These are phyloP conservation scores for Fusarium mexicanum DNA, from an alignment of 2,329 filamentous ascomycete genomes.

Conservation along the genomic window DNA sequence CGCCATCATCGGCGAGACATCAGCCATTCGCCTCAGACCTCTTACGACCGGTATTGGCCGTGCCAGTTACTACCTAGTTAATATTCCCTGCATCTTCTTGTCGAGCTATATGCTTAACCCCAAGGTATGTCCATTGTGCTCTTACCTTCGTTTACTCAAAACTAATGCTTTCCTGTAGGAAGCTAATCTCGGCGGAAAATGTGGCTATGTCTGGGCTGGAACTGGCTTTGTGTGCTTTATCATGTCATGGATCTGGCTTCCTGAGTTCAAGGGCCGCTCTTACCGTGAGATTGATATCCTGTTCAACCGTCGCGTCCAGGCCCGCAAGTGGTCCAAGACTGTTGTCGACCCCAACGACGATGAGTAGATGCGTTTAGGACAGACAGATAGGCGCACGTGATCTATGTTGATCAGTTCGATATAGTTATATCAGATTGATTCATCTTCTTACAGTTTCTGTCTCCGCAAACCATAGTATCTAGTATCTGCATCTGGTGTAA, in stretches of 20 bases:
- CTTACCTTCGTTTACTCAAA: fast-evolving
- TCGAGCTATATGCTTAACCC: conserved; percentile 69
- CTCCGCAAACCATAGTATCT: not conserved
- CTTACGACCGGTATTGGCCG: conserved; percentile 72
- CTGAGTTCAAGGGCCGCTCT: not conserved
- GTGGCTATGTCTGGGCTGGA: not conserved
- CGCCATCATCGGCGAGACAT: conserved; percentile 75
- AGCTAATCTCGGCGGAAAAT: not conserved
- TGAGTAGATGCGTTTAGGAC: not conserved
- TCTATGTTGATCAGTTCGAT: not conserved
- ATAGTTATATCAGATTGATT: not conserved
- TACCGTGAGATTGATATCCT: not conserved
- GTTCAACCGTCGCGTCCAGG: not conserved
- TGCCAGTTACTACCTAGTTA: conserved; percentile 69
- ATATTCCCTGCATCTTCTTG: conserved; percentile 74
- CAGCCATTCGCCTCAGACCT: conserved; percentile 69
- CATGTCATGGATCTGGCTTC: not conserved
- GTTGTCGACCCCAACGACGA: not conserved
- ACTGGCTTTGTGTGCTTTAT: not conserved
- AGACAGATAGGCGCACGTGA: not conserved
- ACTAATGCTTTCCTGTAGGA: not conserved
- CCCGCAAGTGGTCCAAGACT: conserved; percentile 1
- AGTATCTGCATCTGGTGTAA: no score
- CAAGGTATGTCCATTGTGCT: conserved; percentile 3
- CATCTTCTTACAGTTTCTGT: not conserved